Evolutionary conservation across 225 moss, liverwort and hornwort species (phyloP), one percentile per base, ranked within the genome.

Genomic region (Pleurozium schreberi): DNA sequence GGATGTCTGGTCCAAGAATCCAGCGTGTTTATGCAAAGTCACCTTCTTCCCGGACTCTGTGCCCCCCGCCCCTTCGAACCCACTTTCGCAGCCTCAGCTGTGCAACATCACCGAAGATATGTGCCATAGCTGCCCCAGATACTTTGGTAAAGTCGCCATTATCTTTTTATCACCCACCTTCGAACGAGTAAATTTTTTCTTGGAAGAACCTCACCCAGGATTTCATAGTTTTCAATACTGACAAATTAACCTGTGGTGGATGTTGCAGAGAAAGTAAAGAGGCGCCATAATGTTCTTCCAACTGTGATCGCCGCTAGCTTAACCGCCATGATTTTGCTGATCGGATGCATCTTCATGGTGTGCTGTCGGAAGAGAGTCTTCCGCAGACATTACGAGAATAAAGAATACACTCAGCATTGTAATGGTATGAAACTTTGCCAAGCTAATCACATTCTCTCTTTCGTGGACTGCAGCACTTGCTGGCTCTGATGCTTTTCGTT

Each of bases 11-110:
- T 59, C 86, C 31, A 64, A 77, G 38, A 38, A 31, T 16, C 25
- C 73, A 7, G 80, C 86, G 49, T 94, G 93, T 66, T 91, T 94
- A 0, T 94, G 93, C 81, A 91, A 92, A 68, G 82, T 93, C 60
- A 94, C 94, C 45, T 94, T 92, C 94, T 93, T 92, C 75, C 90
- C 93, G 20, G 88, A n/a, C 23, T 88, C 89, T 34, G 23, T 5
- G 7, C 3, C 26, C 34, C 81, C 71, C 7, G 90, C 86, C 34
- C 86, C 88, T 36, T 17, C 10, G 28, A 43, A 64, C 38, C 86
- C 84, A 8, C 80, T 84, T 25, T 57, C 12, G 14, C 88, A 75
- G 40, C 87, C 90, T 63, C 73, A 45, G 19, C 33, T 91, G 79
- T 93, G 93, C 79, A 88, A 89, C 40, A 31, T 93, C 38, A 86